Base-by-base conservation (phyloP, 371 early-diverging fungal genomes). In the Mucor indicus region DNA sequence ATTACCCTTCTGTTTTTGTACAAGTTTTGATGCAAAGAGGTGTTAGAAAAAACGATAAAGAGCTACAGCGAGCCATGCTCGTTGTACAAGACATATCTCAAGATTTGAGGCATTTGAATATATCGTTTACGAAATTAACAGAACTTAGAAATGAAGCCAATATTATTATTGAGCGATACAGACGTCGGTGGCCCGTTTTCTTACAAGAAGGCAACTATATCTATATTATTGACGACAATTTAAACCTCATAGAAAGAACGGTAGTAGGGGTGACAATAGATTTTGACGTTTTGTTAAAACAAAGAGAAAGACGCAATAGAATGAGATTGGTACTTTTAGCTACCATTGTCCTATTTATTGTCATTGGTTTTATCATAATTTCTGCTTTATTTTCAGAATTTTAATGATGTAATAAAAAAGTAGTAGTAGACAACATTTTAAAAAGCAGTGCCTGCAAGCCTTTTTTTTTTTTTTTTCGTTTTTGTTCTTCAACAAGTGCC, bases 21-120 rank as follows among this genome's bases (percentile, higher is more conserved):
- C 57, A 56, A 25, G 36, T 56, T 12, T 25, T 56, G 11, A 45
- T 56, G 50, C 57, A 56, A n/a, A 30, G 46, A 19, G 57, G 41
- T 4, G 24, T 56, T 10, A 21, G 37, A 11, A 50, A 38, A 12
- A 50, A 56, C 12, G 50, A 46, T 20, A 39, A 39, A 44, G n/a
- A 17, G 3, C 32, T 40, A 39, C 50, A 50, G 13, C 27, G 23
- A 10, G 29, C 40, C 2, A 50, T 56, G 50, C 39, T 45, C 15
- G 17, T 29, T 22, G 57, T 56, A 2, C 50, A 50, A 37, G 45
- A 56, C 19, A 56, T 56, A 6, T 50, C 50, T 11, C 45, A 44
- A 21, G 57, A 56, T 10, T 21, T 50, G 2, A 31, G 44, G 2
- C 30, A 19, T 8, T 13, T 50, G 16, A 30, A 38, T 0, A 4